These are phyloP conservation scores for Flammula alnicola DNA, from an alignment of 1,284 basidiomycete genomes.

Conservation along the genomic window DNA sequence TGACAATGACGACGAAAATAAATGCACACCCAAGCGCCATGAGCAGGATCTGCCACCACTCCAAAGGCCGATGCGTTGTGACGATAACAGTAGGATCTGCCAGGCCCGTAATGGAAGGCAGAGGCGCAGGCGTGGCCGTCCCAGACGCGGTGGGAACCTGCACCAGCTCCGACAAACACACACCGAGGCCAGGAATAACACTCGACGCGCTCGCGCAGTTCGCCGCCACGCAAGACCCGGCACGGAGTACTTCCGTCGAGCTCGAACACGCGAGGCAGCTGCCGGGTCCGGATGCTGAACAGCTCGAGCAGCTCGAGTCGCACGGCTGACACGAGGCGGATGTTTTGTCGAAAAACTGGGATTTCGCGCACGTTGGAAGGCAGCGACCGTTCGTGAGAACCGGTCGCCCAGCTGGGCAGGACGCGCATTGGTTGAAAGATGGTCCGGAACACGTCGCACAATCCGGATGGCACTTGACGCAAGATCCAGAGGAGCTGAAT, in stretches of 20 bases:
- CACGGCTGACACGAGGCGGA: conserved; percentile 69
- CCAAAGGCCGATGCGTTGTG: conserved; percentile 43
- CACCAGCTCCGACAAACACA: conserved; percentile 78
- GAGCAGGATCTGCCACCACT: conserved; percentile 83
- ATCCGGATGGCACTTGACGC: conserved; percentile 79
- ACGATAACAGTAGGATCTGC: conserved; percentile 45
- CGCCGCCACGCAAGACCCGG: conserved; percentile 65
- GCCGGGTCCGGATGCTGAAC: conserved; percentile 63
- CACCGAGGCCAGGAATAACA: conserved; percentile 71
- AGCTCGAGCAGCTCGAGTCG: conserved; percentile 76
- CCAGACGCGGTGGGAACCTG: conserved; percentile 42
- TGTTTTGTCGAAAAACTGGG: conserved; percentile 72
- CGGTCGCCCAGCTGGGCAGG: conserved; percentile 68
- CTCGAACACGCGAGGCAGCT: conserved; percentile 77
- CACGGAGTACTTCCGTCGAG: conserved; percentile 60
- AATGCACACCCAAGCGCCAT: conserved; percentile 81
- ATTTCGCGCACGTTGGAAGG: conserved; percentile 72
- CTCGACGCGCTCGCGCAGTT: conserved; percentile 57
- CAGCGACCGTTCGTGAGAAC: conserved; percentile 76
- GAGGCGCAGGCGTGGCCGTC: conserved; percentile 43
- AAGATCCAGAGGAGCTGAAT: conserved; percentile 67
- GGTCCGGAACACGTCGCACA: conserved; percentile 76
- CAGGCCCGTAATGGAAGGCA: conserved; percentile 63
- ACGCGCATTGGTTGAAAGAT: conserved; percentile 76
- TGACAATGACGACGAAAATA: conserved; percentile 69